phyloP scores from a whole-genome alignment of 495 filamentous ascomycete genomes.

The Penicillium argentinense region DNA sequence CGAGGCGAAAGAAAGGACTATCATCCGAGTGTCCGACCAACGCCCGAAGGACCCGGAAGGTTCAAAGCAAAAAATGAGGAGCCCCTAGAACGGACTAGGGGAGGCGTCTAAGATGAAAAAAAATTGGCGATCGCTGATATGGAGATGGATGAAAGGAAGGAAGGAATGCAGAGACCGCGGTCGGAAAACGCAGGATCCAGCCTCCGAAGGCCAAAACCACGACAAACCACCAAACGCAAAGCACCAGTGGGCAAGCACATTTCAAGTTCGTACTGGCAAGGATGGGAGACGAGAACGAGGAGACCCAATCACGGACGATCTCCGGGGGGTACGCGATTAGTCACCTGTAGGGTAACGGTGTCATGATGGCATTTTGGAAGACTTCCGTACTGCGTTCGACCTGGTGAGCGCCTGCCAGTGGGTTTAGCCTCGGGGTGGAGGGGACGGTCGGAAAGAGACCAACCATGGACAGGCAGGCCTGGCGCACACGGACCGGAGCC shows the following conservation, averaged over 20 bases:
- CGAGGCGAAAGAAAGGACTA: neutral
- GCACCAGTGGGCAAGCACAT: too few relatives aligned
- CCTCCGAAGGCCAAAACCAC: constrained; percentile 1
- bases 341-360: constrained; percentile 25
- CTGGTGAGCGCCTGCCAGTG: too few relatives aligned
- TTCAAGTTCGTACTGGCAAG: too few relatives aligned
- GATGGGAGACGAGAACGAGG: neutral
- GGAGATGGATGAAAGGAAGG: neutral
- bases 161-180: neutral
- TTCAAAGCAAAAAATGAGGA: constrained; percentile 1
- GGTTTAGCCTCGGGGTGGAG: constrained; percentile 2
- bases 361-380: constrained; percentile 12
- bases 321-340: constrained; percentile 24
- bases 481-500: neutral
- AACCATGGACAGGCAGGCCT: constrained; percentile 12
- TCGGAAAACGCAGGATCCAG: too few relatives aligned
- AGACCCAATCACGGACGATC: constrained; percentile 5
- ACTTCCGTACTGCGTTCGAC: too few relatives aligned
- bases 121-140: neutral
- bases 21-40: neutral
- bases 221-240: too few relatives aligned
- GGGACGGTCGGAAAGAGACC: neutral
- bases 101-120: neutral
- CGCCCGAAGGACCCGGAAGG: neutral
- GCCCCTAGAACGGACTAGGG: neutral